Conservation (phyloP, 2,329 filamentous ascomycete species). For the Arthrobotrys iridis region DNA sequence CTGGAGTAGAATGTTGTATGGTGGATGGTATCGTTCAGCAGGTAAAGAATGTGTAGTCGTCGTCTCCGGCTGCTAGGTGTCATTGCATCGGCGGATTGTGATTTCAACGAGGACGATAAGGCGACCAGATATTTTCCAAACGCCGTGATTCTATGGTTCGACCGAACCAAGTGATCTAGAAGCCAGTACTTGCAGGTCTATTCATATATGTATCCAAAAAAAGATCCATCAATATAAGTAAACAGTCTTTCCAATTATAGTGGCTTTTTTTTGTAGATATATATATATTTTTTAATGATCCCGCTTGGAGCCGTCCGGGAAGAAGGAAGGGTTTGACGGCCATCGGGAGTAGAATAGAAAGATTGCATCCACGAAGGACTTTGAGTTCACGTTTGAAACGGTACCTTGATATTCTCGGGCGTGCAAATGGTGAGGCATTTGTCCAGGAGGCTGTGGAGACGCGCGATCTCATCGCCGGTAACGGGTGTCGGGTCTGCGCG, state of each 20-base stretch:
- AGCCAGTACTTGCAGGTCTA: constrained; percentile 93
- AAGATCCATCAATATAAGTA: constrained; percentile 54
- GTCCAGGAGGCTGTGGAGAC: constrained; percentile 74
- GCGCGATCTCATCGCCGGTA: constrained; percentile 74
- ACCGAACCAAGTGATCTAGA: constrained; percentile 75
- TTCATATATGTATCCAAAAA: constrained; percentile 61
- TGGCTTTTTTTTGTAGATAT: background rate
- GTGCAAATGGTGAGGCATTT: constrained; percentile 76
- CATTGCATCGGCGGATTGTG: constrained; percentile 56
- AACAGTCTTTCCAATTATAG: constrained; percentile 37
- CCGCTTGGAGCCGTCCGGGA: constrained; percentile 42
- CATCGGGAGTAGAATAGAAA: constrained; percentile 58
- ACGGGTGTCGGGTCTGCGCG: constrained; percentile 77
- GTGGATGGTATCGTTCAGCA: constrained; percentile 81
- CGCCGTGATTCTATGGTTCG: constrained; percentile 71
- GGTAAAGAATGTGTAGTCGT: constrained; percentile 78
- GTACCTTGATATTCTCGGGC: constrained; percentile 87
- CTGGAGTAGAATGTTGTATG: constrained; percentile 70
- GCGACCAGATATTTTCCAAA: constrained; percentile 80
- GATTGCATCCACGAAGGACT: constrained; percentile 55
- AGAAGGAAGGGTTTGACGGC: constrained; percentile 55
- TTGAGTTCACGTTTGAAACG: constrained; percentile 62
- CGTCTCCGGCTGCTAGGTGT: constrained; percentile 71
- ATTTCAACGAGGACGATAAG: constrained; percentile 70
- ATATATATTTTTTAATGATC: constrained; percentile 9